Evolutionary conservation across 2,329 filamentous ascomycete genomes (phyloP), one percentile per base, ranked within the genome.

Genomic region (Penicillium janthinellum): DNA sequence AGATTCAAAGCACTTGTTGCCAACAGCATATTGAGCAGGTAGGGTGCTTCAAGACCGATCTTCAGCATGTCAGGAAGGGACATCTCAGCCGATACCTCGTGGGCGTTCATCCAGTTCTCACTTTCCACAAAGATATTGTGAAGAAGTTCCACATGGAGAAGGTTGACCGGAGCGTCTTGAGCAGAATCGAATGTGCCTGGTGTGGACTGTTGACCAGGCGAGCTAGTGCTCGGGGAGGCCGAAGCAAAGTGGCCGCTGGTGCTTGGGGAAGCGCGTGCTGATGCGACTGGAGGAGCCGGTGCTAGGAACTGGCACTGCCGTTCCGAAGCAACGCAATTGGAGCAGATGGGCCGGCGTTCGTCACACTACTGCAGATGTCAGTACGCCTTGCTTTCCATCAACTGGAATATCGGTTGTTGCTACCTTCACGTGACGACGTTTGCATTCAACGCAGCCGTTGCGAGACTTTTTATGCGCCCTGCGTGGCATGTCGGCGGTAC

Each of bases 21-120:
- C 11, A 84, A 74, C 5, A 82, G 49, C 63, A 82, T 74, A 57
- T 83, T 79, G 61, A 83, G 77, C 3, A 82, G 74, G 56, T 80
- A 83, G 1, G 79, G 81, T 2, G 60, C 66, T n/a, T 42, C 34
- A 4, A 68, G 25, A 1, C 56, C 51, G 14, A 52, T 25, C 22
- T 31, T 53, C 10, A 63, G 34, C 1, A 66, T 22, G 2, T 63
- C 58, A 0, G 56, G 10, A 0, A 62, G 57, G 12, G 55, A 41
- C 4, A 57, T 15, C 7, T 5, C 5, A 2, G 60, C 53, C 17
- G 45, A 34, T 8, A 51, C 39, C 8, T 31, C 31, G 6, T 4
- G 34, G 22, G 14, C 11, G 2, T 17, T 41, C 6, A 5, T 1
- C 49, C 49, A 52, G 25, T 49, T 31, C 5, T 54, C 34, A 2